Base-by-base conservation (phyloP, 2,329 filamentous ascomycete species). In the Hypoxylon sp. region DNA sequence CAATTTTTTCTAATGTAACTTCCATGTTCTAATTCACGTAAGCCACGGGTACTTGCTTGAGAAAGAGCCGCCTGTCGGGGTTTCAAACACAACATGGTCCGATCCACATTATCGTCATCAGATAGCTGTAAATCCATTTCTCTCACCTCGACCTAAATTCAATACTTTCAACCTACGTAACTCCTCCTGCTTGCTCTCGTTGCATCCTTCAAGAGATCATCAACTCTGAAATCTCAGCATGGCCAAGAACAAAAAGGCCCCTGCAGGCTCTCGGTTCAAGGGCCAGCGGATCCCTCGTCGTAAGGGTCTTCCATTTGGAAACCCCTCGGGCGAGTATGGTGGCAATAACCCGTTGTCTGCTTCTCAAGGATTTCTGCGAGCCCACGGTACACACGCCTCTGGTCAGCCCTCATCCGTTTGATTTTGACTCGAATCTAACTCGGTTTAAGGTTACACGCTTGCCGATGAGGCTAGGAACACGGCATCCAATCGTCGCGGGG, bases 401-500 rank as follows among this genome's bases (percentile, higher is more conserved):
- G 15, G 5, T 19, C 17, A 54, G 24, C 37, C 50, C 7, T 10
- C 27, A 39, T n/a, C 19, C 35, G 21, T 7, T 10, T 37, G 31
- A 32, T 42, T 35, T 46, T 55, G 31, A 50, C 15, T 11, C 2
- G 15, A 46, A n/a, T 57, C 53, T 69, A 62, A 69, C 37, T 21
- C 42, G 8, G 17, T 21, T 27, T 8, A 10, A 82, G 81, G 75
- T 31, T 80, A 82, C 58, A 79, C 80, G 5, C 79, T 84, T 72
- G 80, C 80, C 57, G 84, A 88, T 19, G 83, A 87, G 74, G 86
- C 85, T 63, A 79, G 82, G 58, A 82, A 85, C 64, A 88, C 86
- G 1, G 80, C 80, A 19, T 78, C 77, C 27, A 83, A 84, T 57
- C 83, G 84, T 54, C 79, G 80, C 35, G 80, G 79, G 0, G 71